Evolutionary conservation across 2,329 filamentous ascomycete genomes (phyloP).

Genomic region (Fusarium sp.): DNA sequence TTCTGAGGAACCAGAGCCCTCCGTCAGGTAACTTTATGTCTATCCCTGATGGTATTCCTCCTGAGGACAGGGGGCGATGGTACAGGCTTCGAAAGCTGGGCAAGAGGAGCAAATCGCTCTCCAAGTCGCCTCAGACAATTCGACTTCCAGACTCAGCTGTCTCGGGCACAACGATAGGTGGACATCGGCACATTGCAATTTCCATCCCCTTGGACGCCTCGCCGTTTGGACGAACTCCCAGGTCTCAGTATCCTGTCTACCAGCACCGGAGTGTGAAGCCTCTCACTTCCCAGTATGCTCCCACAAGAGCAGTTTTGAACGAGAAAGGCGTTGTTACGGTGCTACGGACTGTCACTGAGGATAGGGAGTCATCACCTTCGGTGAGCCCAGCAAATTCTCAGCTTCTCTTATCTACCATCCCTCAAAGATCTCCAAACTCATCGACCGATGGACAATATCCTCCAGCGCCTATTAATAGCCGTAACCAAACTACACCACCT

Average conservation of each 20-base stretch:
- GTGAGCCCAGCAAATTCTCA: slow-evolving; percentile 27
- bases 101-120: slow-evolving; percentile 53
- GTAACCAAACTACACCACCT: slow-evolving; percentile 20
- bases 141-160: slow-evolving; percentile 68
- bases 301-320: slow-evolving; percentile 49
- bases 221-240: slow-evolving; percentile 53
- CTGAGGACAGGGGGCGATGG: slow-evolving; percentile 55
- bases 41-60: slow-evolving; percentile 50
- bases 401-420: slow-evolving; percentile 12
- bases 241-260: slow-evolving; percentile 53
- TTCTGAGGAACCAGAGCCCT: slow-evolving; percentile 62
- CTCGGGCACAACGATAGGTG: slow-evolving; percentile 64
- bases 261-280: slow-evolving; percentile 31
- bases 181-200: slow-evolving; percentile 70
- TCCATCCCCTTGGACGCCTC: slow-evolving; percentile 68
- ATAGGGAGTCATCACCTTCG: slow-evolving; percentile 34
- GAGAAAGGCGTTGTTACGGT: slow-evolving; percentile 55
- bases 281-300: slow-evolving; percentile 36
- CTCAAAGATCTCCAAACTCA: slow-evolving; percentile 11
- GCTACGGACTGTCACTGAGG: slow-evolving; percentile 49
- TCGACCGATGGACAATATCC: slow-evolving; percentile 7
- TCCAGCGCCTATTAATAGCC: slow-evolving; percentile 25
- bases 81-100: slow-evolving; percentile 57
- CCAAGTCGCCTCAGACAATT: slow-evolving; percentile 50
- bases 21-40: slow-evolving; percentile 66